Evolutionary conservation across 441 rosid genomes (phyloP), one percentile per base, ranked within the genome.

Genomic region (Euphorbia schlechtendalii): DNA sequence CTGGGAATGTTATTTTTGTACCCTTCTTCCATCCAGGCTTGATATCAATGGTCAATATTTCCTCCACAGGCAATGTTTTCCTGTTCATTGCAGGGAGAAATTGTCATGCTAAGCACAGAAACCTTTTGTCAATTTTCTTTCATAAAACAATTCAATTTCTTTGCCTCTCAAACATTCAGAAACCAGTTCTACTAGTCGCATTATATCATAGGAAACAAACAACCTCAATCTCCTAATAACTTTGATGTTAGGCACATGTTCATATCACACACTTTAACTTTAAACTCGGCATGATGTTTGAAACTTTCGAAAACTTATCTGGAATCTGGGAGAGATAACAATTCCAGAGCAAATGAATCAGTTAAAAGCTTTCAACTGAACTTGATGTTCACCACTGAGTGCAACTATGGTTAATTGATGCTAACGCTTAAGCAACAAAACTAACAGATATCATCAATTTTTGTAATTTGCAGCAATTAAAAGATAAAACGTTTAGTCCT

Each of bases 11-110:
- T 57, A 92, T 82, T 74, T 87, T 92, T 7, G 96, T 92, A 46
- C 96, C 96, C 61, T 87, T 87, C 75, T 87, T 92, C 96, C 96
- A 92, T 11, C 98, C 98, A 0, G 96, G 96, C 71, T 86, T 92
- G 72, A 89, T 78, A 12, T 87, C 81, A 24, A 92, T 82, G 1
- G 85, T 78, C 63, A 87, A 72, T 34, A 87, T 83, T 78, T 92
- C 98, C 74, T 92, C 87, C n/a, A 83, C 93, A 0, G 77, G 77
- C 73, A 78, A 22, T 13, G 86, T 75, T 65, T 76, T 89, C 76
- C 98, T 92, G 85, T 72, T 56, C 28, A 56, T 56, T 13, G 60
- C 40, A 28, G n/a, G n/a, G n/a, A n/a, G n/a, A 6, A 32, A 6
- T 43, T 43, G 48, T 43, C 48, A 52, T 20, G 5, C 18, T 52